Evolutionary conservation across 202 grass and related monocot genomes (phyloP), one percentile per base, ranked within the genome.

Genomic region (Panicum hallii): DNA sequence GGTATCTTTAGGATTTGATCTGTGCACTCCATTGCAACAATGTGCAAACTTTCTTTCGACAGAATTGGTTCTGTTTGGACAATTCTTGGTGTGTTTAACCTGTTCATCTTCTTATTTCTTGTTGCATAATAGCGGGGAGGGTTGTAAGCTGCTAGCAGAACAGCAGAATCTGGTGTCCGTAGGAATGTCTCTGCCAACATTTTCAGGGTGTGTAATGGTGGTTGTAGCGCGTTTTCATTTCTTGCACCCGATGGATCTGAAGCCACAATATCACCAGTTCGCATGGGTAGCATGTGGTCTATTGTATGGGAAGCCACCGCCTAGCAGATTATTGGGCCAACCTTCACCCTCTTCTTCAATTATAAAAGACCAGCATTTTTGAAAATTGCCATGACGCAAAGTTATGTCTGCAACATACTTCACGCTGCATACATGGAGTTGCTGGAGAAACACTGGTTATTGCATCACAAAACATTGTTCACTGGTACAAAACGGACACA

Each of bases 381-480:
- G 40, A 38, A 69, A 60, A 47, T 11, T 46, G 23, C 9, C 61
- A 54, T 34, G 10, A 20, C 36, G 36, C 36, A 38, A 38, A 38
- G 36, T 38, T 63, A 67, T 22, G 53, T 8, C 7, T 57, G 20
- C 15, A 64, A 32, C 13, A 44, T 32, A 50, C 30, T 19, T 42
- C 54, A 0, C 8, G 4, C 2, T 50, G 8, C 9, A 67, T 32
- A 15, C 6, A 77, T 11, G 40, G 20, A 12, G 4, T 19, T 9
- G 60, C 46, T 30, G 46, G 13, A 64, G n/a, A 84, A 75, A 55
- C 19, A 16, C 81, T 64, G 7, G 15, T 84, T 67, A 72, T 60
- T 84, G 48, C 61, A 79, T 79, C 71, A 56, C n/a, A 70, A 28
- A 75, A 53, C 65, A 61, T 53, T 63, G 44, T 79, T 4, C 23